Conservation (phyloP, 1,139 yeast genomes). For the Candida buenavistaensis region DNA sequence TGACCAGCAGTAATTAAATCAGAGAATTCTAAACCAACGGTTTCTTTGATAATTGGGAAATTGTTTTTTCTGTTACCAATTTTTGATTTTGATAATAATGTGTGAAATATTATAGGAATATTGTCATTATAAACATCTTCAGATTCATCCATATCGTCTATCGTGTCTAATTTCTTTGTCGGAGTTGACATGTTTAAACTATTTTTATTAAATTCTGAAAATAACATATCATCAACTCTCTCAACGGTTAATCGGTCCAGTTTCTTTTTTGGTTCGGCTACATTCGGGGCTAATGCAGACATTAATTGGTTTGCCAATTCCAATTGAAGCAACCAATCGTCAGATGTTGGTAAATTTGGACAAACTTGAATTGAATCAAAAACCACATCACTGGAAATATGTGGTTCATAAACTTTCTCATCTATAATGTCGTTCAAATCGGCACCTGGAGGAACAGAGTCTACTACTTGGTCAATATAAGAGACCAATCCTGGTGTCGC, state of each 20-base stretch:
- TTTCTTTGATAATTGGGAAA: constrained; percentile 25
- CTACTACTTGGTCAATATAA: constrained; percentile 37
- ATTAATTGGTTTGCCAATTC: constrained; percentile 54
- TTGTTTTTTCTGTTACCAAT: constrained; percentile 24
- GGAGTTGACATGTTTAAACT: constrained; percentile 26
- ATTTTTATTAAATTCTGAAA: constrained; percentile 47
- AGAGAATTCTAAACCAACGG: constrained; percentile 16
- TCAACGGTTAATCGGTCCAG: constrained; percentile 24
- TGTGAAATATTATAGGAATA: constrained; percentile 21
- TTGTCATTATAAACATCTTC: constrained; percentile 21
- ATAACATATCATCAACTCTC: constrained; percentile 52
- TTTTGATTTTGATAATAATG: constrained; percentile 21
- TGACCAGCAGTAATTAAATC: constrained; percentile 9
- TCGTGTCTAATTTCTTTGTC: constrained; percentile 15
- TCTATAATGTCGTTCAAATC: constrained; percentile 46
- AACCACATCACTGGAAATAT: constrained; percentile 30
- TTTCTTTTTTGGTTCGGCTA: constrained; percentile 15
- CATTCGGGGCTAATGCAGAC: constrained; percentile 45
- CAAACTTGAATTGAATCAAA: constrained; percentile 33
- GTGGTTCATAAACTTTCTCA: constrained; percentile 74
- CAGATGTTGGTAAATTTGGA: constrained; percentile 48
- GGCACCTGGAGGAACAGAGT: constrained; percentile 29
- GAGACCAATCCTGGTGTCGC: constrained; percentile 3
- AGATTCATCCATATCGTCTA: constrained; percentile 16
- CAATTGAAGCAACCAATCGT: constrained; percentile 65